These are phyloP conservation scores for Penicillium griseofulvum DNA, from an alignment of 2,329 filamentous ascomycete species.

Conservation along the genomic window DNA sequence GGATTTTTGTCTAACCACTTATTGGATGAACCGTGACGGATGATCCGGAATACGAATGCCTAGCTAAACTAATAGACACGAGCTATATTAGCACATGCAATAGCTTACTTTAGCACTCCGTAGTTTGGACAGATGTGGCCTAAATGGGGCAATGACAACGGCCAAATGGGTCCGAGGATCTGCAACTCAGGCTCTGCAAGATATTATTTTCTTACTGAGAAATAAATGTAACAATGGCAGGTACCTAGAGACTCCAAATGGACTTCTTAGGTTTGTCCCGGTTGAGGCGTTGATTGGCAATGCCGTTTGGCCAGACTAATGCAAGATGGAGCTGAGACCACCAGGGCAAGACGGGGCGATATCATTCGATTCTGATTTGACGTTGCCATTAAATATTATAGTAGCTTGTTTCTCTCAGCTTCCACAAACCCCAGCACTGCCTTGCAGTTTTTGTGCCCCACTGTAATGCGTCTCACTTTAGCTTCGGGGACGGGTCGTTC, in stretches of 20 bases:
- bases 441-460: not conserved
- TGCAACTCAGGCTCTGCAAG: not conserved
- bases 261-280: not conserved
- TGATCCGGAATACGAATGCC: not conserved
- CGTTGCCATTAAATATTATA: not conserved
- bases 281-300: conserved; percentile 13
- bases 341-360: not conserved
- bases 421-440: not conserved
- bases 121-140: not conserved
- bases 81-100: not conserved
- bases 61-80: not conserved
- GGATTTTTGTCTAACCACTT: not conserved
- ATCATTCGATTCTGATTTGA: conserved; percentile 4
- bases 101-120: not conserved
- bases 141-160: conserved; percentile 1
- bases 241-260: not conserved
- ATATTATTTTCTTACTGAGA: not conserved
- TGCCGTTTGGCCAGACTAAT: conserved; percentile 11
- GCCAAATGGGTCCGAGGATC: not conserved
- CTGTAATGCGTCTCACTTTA: not conserved
- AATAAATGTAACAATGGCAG: not conserved
- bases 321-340: conserved; percentile 7
- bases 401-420: conserved; percentile 4
- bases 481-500: not conserved
- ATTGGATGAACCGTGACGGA: not conserved